These are phyloP conservation scores for Taiozyma sp. DNA, from an alignment of 1,139 yeast species.

Conservation along the genomic window DNA sequence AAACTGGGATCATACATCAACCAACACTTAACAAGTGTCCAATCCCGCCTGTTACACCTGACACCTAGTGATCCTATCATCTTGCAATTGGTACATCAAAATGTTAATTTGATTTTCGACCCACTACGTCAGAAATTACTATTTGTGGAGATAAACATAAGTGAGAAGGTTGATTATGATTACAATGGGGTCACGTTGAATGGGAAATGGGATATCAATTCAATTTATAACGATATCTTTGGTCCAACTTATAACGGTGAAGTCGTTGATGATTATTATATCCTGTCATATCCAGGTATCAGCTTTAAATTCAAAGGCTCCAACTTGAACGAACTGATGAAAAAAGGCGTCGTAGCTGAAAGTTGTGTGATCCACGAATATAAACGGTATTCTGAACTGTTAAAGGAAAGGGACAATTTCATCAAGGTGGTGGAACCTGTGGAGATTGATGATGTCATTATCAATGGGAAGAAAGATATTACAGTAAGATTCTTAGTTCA, in stretches of 20 bases:
- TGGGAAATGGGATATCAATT: constrained; percentile 13
- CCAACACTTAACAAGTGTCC: neutral
- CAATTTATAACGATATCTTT: constrained; percentile 49
- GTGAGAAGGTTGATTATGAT: neutral
- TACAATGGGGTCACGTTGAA: neutral
- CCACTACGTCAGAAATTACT: neutral
- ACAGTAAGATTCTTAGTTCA: constrained; percentile 28
- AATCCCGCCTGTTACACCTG: neutral
- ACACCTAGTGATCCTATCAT: neutral
- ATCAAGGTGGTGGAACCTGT: neutral
- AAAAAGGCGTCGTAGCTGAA: constrained; percentile 8
- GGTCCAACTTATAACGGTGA: constrained; percentile 62
- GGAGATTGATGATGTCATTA: neutral
- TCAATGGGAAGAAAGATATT: neutral
- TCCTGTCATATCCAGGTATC: constrained; percentile 51
- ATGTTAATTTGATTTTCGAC: neutral
- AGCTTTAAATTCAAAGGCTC: constrained; percentile 29
- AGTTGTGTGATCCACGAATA: constrained; percentile 12
- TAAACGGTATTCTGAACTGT: constrained; percentile 4
- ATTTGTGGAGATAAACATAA: neutral
- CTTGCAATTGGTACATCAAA: neutral
- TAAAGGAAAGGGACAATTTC: neutral
- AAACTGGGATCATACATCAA: neutral
- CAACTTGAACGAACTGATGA: constrained; percentile 7
- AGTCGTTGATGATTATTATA: constrained; percentile 17